These are phyloP conservation scores for Pestalotiopsis sp. DNA, from an alignment of 2,329 filamentous ascomycete species.

Conservation along the genomic window DNA sequence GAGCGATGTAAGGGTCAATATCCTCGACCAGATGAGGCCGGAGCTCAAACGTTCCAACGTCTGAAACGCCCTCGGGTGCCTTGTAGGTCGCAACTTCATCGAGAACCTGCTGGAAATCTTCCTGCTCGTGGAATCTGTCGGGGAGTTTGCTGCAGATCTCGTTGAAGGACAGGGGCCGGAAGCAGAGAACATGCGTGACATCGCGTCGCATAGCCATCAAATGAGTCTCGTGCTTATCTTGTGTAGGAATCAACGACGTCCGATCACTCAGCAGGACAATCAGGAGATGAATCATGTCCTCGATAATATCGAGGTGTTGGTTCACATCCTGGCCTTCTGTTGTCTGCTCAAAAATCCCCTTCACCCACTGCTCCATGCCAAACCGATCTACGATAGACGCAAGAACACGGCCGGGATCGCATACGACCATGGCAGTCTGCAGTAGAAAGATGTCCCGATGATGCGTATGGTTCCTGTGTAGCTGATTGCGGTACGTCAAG, in stretches of 20 bases:
- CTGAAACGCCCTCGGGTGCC: constrained; percentile 85
- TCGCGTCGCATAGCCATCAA: constrained; percentile 80
- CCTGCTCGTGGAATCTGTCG: constrained; percentile 86
- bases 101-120: constrained; percentile 83
- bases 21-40: constrained; percentile 84
- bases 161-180: constrained; percentile 93
- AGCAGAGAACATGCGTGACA: constrained; percentile 91
- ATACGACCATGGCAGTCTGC: constrained; percentile 87
- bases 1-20: constrained; percentile 92
- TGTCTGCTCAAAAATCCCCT: constrained; percentile 75
- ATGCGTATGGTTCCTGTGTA: constrained; percentile 88
- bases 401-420: constrained; percentile 79
- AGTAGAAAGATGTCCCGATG: constrained; percentile 94
- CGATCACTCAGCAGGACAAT: constrained; percentile 91
- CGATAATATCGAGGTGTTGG: constrained; percentile 89
- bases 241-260: constrained; percentile 72
- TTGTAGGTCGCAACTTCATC: constrained; percentile 89
- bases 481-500: constrained; percentile 87
- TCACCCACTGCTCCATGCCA: constrained; percentile 85
- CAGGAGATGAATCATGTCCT: constrained; percentile 93
- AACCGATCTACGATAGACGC: constrained; percentile 92
- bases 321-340: constrained; percentile 78
- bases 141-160: constrained; percentile 85
- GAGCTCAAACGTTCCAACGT: constrained; percentile 92
- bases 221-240: constrained; percentile 67